Conservation (phyloP, 495 filamentous ascomycete genomes). For the Penicillium psychrofluorescens region DNA sequence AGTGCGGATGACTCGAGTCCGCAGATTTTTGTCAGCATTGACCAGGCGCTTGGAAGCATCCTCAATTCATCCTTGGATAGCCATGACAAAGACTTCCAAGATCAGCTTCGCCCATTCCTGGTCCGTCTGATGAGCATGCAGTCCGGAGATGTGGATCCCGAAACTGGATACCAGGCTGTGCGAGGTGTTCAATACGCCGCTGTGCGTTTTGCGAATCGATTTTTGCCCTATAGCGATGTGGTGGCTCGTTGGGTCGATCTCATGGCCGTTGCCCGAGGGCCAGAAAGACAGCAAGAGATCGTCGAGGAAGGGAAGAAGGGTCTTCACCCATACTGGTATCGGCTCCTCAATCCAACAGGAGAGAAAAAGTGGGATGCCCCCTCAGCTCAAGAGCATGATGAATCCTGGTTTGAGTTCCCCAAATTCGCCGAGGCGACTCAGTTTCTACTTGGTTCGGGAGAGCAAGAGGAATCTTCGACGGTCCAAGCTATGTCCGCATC, state of each 20-base stretch:
- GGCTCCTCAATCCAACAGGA: conserved; percentile 50
- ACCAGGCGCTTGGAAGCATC: conserved; percentile 78
- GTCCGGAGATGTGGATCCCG: conserved; percentile 38
- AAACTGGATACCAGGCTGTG: conserved; percentile 35
- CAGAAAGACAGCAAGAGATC: conserved; percentile 65
- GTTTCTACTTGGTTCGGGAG: conserved; percentile 22
- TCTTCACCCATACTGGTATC: conserved; percentile 73
- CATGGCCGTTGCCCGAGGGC: conserved; percentile 59
- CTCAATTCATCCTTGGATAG: conserved; percentile 49
- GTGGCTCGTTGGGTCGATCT: conserved; percentile 83
- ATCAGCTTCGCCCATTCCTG: conserved; percentile 52
- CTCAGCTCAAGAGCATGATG: conserved; percentile 10
- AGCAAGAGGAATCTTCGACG: conserved; percentile 12
- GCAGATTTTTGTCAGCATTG: conserved; percentile 75
- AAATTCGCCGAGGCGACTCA: conserved; percentile 30
- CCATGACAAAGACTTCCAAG: conserved; percentile 33
- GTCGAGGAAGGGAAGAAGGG: conserved; percentile 87
- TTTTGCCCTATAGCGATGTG: conserved; percentile 70
- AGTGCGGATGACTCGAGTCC: conserved; percentile 68
- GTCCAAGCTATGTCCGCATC: conserved; percentile 11
- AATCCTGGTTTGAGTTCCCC: conserved; percentile 37
- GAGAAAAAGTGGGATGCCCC: conserved; percentile 17
- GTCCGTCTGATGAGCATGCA: conserved; percentile 57
- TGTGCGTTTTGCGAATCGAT: conserved; percentile 88
- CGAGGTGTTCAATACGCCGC: conserved; percentile 71